Conservation (phyloP, 169 alveolate genomes). For the Theileria luwenshuni region DNA sequence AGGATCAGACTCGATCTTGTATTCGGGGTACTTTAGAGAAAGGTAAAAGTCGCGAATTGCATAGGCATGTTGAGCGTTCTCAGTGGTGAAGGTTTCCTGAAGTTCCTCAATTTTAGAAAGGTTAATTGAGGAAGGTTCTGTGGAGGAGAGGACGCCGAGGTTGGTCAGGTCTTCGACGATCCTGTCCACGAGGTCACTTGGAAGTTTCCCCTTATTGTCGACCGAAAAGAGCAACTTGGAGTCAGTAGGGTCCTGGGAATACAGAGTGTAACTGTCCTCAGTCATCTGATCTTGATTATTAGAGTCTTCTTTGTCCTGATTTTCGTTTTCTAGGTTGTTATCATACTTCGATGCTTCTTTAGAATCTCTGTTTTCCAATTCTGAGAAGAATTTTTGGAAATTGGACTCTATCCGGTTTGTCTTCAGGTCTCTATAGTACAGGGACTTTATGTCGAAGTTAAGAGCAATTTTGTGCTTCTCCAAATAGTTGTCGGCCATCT, state of each 20-base stretch:
- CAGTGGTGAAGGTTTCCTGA: constrained; percentile 47
- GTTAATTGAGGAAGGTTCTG: constrained; percentile 46
- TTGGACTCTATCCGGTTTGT: constrained; percentile 3
- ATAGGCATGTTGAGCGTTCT: constrained; percentile 54
- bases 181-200: constrained; percentile 28
- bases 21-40: constrained; percentile 42
- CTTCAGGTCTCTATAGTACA: constrained; percentile 40
- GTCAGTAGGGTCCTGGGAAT: neutral
- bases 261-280: neutral
- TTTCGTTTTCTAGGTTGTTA: neutral
- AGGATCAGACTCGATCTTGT: constrained; percentile 29
- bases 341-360: neutral
- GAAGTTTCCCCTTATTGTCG: constrained; percentile 14
- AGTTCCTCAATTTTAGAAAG: constrained; percentile 48
- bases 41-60: constrained; percentile 63
- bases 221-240: neutral
- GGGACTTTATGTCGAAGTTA: constrained; percentile 25
- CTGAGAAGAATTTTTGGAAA: constrained; percentile 5
- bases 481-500: constrained; percentile 58
- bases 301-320: neutral
- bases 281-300: neutral
- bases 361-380: neutral
- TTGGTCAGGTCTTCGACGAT: constrained; percentile 33
- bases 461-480: constrained; percentile 58
- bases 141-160: constrained; percentile 34